These are phyloP conservation scores for Brassica juncea DNA, from an alignment of 345 rosid species.

Conservation along the genomic window DNA sequence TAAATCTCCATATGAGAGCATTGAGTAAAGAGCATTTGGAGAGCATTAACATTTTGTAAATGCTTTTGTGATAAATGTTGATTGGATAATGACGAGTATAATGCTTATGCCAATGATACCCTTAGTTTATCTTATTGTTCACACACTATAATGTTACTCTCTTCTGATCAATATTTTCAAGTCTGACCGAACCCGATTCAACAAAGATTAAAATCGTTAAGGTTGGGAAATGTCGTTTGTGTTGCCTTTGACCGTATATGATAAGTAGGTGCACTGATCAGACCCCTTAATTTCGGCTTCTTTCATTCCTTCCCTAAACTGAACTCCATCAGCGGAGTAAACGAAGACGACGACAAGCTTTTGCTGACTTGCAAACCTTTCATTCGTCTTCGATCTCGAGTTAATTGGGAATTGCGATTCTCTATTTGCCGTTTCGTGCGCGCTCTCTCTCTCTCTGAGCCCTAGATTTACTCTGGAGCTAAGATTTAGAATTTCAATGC, in stretches of 20 bases:
- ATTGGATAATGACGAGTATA: too few relatives aligned
- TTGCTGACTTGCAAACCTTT: not conserved
- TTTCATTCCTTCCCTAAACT: not conserved
- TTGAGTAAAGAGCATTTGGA: too few relatives aligned
- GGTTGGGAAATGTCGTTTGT: too few relatives aligned
- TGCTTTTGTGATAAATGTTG: too few relatives aligned
- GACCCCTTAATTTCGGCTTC: not conserved
- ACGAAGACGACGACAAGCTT: constrained; percentile 32
- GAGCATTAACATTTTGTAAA: too few relatives aligned
- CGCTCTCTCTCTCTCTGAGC: not conserved
- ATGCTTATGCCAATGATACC: too few relatives aligned
- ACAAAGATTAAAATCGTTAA: too few relatives aligned
- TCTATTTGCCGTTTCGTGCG: constrained; percentile 1
- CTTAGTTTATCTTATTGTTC: too few relatives aligned
- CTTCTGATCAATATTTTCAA: too few relatives aligned
- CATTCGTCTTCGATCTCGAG: constrained; percentile 17
- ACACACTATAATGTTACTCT: too few relatives aligned
- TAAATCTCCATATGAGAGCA: too few relatives aligned
- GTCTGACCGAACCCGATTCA: too few relatives aligned
- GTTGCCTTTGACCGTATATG: not conserved
- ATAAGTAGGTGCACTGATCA: not conserved
- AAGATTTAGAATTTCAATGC: not conserved
- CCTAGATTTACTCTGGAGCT: constrained; percentile 12
- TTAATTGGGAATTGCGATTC: not conserved
- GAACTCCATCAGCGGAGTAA: constrained; percentile 24